A percentile compares a stretch with the other conserved stretches of the same genome.
Evolutionary conservation across 202 grass and related monocot genomes (phyloP).

Genomic region (Musa balbisiana): DNA sequence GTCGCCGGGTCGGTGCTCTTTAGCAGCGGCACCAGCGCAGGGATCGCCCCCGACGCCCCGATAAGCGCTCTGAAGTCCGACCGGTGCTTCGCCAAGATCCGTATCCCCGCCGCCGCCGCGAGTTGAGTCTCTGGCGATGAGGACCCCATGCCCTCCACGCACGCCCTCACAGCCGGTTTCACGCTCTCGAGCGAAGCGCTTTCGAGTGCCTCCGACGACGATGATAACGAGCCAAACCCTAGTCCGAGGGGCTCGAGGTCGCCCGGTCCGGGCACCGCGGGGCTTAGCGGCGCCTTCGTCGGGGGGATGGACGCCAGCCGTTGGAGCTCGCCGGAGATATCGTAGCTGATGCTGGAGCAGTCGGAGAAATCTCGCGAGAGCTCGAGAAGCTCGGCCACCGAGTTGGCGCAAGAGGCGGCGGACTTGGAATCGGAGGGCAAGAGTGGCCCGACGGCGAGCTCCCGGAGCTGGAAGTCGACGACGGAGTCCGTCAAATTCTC

Average conservation of each 20-base stretch:
- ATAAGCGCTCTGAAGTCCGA: conserved; percentile 80
- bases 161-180: conserved; percentile 62
- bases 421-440: conserved; percentile 44
- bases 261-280: neutral
- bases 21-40: conserved; percentile 69
- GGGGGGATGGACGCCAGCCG: conserved; percentile 46
- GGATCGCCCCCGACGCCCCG: conserved; percentile 72
- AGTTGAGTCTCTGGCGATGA: conserved; percentile 42
- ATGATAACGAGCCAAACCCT: neutral
- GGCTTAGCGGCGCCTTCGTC: conserved; percentile 22
- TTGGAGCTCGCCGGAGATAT: conserved; percentile 89
- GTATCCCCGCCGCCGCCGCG: conserved; percentile 48
- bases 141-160: conserved; percentile 50
- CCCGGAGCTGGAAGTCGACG: conserved; percentile 71
- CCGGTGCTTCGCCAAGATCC: conserved; percentile 79
- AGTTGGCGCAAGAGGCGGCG: conserved; percentile 34
- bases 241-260: neutral
- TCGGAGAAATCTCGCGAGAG: conserved; percentile 80
- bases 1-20: conserved; percentile 74
- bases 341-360: conserved; percentile 86
- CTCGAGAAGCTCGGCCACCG: conserved; percentile 56
- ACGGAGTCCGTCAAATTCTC: conserved; percentile 80
- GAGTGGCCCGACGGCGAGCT: conserved; percentile 47
- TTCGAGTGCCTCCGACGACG: conserved; percentile 43
- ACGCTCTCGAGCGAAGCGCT: conserved; percentile 55